These are phyloP conservation scores for Lolium perenne DNA, from an alignment of 176 grass and related monocot species.

Conservation along the genomic window DNA sequence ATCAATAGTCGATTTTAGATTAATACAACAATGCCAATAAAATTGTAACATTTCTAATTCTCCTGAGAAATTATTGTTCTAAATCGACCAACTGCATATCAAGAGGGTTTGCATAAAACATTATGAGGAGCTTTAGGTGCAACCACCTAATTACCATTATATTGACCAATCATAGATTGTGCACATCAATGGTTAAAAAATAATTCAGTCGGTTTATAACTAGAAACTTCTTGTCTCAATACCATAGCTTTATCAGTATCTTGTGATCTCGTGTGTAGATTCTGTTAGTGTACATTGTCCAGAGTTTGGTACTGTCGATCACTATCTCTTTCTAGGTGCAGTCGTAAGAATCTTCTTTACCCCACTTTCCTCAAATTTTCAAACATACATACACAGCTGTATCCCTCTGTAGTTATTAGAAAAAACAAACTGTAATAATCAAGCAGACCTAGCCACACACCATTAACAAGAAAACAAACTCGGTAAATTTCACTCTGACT, in stretches of 20 bases:
- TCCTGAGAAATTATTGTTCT: background rate
- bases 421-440: background rate
- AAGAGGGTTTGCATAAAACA: background rate
- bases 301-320: background rate
- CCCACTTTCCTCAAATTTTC: background rate
- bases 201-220: background rate
- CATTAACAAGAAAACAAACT: background rate
- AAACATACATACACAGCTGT: constrained; percentile 16
- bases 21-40: background rate
- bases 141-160: background rate
- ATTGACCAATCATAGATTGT: background rate
- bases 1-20: background rate
- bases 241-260: background rate
- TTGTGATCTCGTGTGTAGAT: background rate
- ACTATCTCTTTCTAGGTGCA: background rate
- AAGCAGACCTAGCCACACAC: background rate
- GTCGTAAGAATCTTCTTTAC: background rate
- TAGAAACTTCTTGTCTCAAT: background rate
- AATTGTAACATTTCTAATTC: background rate
- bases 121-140: background rate
- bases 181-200: background rate
- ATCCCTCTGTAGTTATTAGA: background rate
- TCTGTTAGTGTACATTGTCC: too few species aligned
- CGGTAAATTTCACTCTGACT: background rate
- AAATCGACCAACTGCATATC: background rate